Conservation (phyloP, 2,329 filamentous ascomycete species). For the Epichloe coenophiala region DNA sequence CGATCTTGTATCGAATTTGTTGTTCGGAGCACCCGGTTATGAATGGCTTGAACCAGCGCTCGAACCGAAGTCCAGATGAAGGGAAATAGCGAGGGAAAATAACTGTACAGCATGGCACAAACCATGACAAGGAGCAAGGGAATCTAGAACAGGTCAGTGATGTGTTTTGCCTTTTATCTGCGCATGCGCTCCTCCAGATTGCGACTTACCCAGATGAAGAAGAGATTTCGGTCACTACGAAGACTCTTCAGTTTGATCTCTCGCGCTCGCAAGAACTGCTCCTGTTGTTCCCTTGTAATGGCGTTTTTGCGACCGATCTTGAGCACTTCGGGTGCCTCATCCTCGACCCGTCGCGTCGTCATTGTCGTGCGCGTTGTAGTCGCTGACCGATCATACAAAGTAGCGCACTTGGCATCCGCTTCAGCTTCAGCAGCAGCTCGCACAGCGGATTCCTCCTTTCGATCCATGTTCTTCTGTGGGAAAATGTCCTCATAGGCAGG, state of each 20-base stretch:
- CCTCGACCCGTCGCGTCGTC: constrained; percentile 23
- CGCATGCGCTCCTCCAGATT: not conserved
- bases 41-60: constrained; percentile 17
- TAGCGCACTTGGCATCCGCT: constrained; percentile 43
- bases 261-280: constrained; percentile 46
- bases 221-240: constrained; percentile 50
- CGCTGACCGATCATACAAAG: constrained; percentile 33
- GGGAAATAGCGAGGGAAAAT: constrained; percentile 32
- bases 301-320: constrained; percentile 50
- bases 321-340: constrained; percentile 31
- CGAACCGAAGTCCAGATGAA: constrained; percentile 21
- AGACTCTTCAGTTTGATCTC: constrained; percentile 50
- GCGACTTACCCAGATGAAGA: constrained; percentile 51
- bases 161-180: not conserved
- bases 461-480: constrained; percentile 40
- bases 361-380: constrained; percentile 14
- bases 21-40: constrained; percentile 11
- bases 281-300: constrained; percentile 52
- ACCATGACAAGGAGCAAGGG: constrained; percentile 35
- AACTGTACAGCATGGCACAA: constrained; percentile 35
- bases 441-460: constrained; percentile 44
- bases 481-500: constrained; percentile 73
- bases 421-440: constrained; percentile 44
- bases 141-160: constrained; percentile 22
- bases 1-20: constrained; percentile 13